These are phyloP conservation scores for Chlorociboria aeruginascens DNA, from an alignment of 495 filamentous ascomycete genomes.

Conservation along the genomic window DNA sequence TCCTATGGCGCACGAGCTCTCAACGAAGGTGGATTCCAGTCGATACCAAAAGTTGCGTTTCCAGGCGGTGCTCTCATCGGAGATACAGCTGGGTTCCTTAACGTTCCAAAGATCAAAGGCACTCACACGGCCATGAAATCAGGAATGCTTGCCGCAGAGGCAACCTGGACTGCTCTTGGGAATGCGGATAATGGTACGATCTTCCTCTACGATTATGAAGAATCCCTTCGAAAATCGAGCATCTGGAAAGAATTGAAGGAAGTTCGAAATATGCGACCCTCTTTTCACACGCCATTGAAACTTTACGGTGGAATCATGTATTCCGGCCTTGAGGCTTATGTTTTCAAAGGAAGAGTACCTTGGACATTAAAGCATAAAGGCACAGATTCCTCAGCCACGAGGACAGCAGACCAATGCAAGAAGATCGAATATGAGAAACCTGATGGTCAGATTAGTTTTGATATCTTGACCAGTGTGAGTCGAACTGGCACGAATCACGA, in stretches of 20 bases:
- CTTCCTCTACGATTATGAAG: constrained; percentile 93
- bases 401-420: constrained; percentile 59
- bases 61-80: constrained; percentile 93
- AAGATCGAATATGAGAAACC: constrained; percentile 97
- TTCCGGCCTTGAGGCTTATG: constrained; percentile 81
- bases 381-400: constrained; percentile 66
- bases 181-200: constrained; percentile 50
- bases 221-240: constrained; percentile 66
- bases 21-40: constrained; percentile 95
- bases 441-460: constrained; percentile 86
- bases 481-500: constrained; percentile 97
- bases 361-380: constrained; percentile 88
- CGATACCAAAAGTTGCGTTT: constrained; percentile 92
- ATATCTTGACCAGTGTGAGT: constrained; percentile 88
- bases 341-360: constrained; percentile 73
- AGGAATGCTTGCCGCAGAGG: constrained; percentile 92
- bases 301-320: constrained; percentile 85
- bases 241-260: constrained; percentile 94
- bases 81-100: constrained; percentile 92
- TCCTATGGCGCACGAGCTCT: constrained; percentile 91
- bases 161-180: constrained; percentile 63
- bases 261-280: constrained; percentile 95
- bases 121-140: constrained; percentile 97
- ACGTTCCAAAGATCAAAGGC: constrained; percentile 97
- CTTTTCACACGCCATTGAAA: constrained; percentile 76